Evolutionary conservation across 176 grass and related monocot species (phyloP).

Genomic region (Zizania latifolia): DNA sequence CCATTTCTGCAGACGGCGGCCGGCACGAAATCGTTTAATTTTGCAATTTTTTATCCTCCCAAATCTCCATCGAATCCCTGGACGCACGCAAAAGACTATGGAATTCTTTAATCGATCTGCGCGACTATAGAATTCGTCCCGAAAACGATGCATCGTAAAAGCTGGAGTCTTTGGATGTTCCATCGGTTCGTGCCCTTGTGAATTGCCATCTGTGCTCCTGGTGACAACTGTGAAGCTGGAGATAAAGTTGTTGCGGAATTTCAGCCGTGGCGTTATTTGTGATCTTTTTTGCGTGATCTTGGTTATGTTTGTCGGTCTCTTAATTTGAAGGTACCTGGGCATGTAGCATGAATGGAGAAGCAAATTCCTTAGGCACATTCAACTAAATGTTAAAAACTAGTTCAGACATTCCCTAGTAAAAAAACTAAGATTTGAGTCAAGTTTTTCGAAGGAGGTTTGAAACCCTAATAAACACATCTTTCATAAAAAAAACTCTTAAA

Average conservation of each 20-base stretch:
- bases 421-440: too few species aligned
- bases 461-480: too few species aligned
- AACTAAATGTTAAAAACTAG: too few species aligned
- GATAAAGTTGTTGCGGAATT: not conserved
- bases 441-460: too few species aligned
- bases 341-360: too few species aligned
- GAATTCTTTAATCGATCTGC: not conserved
- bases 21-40: too few species aligned
- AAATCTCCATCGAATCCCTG: slow-evolving; percentile 35
- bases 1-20: too few species aligned
- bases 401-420: too few species aligned
- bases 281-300: not conserved
- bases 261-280: not conserved
- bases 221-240: not conserved
- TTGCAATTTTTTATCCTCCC: slow-evolving; percentile 20
- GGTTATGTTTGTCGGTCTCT: not conserved
- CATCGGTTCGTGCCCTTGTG: not conserved
- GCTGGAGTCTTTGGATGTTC: slow-evolving; percentile 38
- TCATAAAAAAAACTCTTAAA: too few species aligned
- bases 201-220: not conserved
- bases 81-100: not conserved
- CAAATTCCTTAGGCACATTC: too few species aligned
- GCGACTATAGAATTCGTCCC: not conserved
- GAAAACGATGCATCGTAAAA: slow-evolving; percentile 31
- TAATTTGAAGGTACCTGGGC: too few species aligned